These are phyloP conservation scores for Ceratocystis albifundus DNA, from an alignment of 2,329 filamentous ascomycete genomes.

Conservation along the genomic window DNA sequence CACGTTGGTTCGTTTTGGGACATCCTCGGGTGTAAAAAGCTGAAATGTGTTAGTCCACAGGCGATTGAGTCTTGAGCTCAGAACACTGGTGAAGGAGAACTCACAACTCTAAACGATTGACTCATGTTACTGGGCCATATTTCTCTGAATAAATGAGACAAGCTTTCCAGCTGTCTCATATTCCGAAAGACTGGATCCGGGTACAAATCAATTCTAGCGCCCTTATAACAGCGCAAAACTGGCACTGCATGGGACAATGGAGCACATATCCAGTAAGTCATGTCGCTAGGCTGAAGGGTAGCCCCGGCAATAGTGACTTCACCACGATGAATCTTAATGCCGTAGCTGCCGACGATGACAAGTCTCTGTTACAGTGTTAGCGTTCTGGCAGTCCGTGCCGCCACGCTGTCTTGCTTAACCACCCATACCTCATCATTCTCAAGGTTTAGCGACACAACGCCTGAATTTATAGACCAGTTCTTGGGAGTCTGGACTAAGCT, in stretches of 20 bases:
- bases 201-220: conserved; percentile 44
- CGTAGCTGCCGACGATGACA: conserved; percentile 56
- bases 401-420: not conserved
- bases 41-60: conserved; percentile 30
- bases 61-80: not conserved
- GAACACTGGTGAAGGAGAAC: conserved; percentile 21
- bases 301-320: conserved; percentile 55
- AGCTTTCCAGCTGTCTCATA: conserved; percentile 42
- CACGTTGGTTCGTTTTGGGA: conserved; percentile 38
- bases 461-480: conserved; percentile 25
- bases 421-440: conserved; percentile 39
- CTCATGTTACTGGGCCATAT: conserved; percentile 48
- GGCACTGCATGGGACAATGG: conserved; percentile 60
- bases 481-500: conserved; percentile 16
- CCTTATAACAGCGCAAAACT: conserved; percentile 45
- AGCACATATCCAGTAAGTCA: conserved; percentile 48
- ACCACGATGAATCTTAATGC: conserved; percentile 50
- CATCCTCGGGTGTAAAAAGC: conserved; percentile 45
- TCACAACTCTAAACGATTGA: conserved; percentile 41
- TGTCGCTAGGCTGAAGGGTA: conserved; percentile 40
- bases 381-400: not conserved
- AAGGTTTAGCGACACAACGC: conserved; percentile 35
- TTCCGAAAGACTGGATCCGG: conserved; percentile 39
- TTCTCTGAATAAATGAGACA: conserved; percentile 55
- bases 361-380: conserved; percentile 39